Evolutionary conservation across 495 filamentous ascomycete genomes (phyloP).

Genomic region (Copromyces sp.): DNA sequence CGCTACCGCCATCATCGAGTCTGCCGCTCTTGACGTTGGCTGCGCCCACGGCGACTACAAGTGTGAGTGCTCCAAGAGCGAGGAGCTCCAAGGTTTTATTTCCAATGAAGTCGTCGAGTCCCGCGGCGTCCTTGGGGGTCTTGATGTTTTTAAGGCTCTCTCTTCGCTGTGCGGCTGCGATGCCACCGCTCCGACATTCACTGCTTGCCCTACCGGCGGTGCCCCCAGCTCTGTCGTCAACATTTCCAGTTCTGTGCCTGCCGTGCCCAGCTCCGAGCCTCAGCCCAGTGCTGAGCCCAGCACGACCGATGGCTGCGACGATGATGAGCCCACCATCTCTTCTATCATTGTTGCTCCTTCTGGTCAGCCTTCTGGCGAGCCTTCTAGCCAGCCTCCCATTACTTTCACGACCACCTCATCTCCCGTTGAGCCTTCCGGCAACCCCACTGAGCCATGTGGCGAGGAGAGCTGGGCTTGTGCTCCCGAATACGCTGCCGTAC

Average conservation of each 20-base stretch:
- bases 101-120: neutral
- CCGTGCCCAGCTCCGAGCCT: neutral
- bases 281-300: neutral
- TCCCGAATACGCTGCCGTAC: neutral
- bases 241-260: neutral
- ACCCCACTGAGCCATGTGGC: neutral
- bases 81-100: neutral
- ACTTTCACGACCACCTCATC: neutral
- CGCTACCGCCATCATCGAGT: constrained; percentile 1
- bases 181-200: neutral
- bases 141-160: neutral
- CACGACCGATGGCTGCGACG: neutral
- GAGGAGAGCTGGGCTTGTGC: neutral
- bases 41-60: constrained; percentile 1
- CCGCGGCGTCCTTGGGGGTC: neutral
- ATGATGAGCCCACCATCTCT: neutral
- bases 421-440: neutral
- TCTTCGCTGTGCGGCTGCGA: neutral
- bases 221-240: neutral
- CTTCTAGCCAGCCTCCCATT: neutral
- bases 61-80: neutral
- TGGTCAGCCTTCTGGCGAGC: neutral
- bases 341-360: neutral
- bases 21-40: neutral
- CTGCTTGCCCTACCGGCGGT: neutral